Percentiles rank a stretch among this genome's conserved stretches.
These are phyloP conservation scores for Dipteronia sinensis DNA, from an alignment of 345 rosid genomes.

Conservation along the genomic window DNA sequence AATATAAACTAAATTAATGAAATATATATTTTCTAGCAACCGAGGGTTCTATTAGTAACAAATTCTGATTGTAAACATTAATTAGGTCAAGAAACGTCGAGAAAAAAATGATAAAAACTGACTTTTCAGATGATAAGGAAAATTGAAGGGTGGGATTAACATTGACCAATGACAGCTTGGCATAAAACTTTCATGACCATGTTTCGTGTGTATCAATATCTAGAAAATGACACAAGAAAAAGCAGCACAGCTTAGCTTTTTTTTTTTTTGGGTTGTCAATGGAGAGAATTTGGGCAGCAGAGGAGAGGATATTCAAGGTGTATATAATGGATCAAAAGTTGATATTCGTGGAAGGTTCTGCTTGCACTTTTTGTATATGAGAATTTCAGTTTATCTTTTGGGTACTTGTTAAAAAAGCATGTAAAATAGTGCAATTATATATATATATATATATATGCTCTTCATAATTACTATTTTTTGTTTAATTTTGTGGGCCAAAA, in stretches of 20 bases:
- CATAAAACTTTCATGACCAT: background rate
- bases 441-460: background rate
- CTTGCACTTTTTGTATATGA: background rate
- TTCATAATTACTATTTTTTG: background rate
- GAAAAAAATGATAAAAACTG: background rate
- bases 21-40: background rate
- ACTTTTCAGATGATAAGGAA: background rate
- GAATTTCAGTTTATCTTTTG: background rate
- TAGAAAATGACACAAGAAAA: constrained; percentile 18
- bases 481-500: background rate
- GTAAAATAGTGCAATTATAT: background rate
- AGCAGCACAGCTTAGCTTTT: background rate
- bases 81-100: background rate
- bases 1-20: too few species aligned
- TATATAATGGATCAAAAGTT: background rate
- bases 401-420: background rate
- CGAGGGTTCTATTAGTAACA: too few species aligned
- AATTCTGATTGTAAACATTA: background rate
- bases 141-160: background rate
- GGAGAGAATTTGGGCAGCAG: background rate
- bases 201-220: background rate
- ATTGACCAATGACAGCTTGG: background rate
- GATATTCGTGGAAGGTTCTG: background rate
- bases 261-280: background rate
- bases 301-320: background rate